A percentile compares a stretch with the other conserved stretches of the same genome.
Conservation (phyloP, 306 rosid species). For the Prunus campanulata region DNA sequence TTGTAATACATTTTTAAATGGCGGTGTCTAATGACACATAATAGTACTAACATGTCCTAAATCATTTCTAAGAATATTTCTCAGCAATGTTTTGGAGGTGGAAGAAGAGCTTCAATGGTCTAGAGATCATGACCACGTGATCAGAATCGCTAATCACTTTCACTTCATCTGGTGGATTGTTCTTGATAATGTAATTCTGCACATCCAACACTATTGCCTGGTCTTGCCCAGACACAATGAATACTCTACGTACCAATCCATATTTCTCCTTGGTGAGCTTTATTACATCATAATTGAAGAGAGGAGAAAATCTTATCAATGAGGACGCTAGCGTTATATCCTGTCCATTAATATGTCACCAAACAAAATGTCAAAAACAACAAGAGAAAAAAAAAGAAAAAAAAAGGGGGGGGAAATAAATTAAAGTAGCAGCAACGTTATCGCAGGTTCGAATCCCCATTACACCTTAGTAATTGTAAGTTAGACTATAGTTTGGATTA, state of each 20-base stretch:
- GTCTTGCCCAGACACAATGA: conserved; percentile 36
- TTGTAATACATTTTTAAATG: too few relatives aligned
- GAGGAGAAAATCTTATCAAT: not conserved
- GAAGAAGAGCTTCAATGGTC: conserved; percentile 25
- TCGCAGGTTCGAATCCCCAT: too few relatives aligned
- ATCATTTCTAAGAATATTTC: conserved; percentile 11
- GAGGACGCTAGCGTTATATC: too few relatives aligned
- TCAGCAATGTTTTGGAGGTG: conserved; percentile 32
- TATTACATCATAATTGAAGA: conserved; percentile 16
- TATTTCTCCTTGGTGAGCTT: conserved; percentile 19
- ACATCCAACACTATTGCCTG: conserved; percentile 9
- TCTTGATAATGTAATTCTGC: conserved; percentile 35
- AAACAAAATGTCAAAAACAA: conserved; percentile 28
- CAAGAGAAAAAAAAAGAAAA: not conserved
- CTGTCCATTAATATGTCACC: too few relatives aligned
- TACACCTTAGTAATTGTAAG: too few relatives aligned
- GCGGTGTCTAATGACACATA: too few relatives aligned
- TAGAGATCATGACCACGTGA: conserved; percentile 53
- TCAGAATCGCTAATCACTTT: conserved; percentile 34
- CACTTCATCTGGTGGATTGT: conserved; percentile 27
- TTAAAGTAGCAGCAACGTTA: too few relatives aligned
- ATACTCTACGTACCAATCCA: conserved; percentile 38
- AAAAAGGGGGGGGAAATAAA: too few relatives aligned
- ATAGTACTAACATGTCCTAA: too few relatives aligned
- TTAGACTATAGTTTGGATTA: too few relatives aligned